phyloP scores from a whole-genome alignment of 495 filamentous ascomycete genomes.

The Xylaria palmicola region DNA sequence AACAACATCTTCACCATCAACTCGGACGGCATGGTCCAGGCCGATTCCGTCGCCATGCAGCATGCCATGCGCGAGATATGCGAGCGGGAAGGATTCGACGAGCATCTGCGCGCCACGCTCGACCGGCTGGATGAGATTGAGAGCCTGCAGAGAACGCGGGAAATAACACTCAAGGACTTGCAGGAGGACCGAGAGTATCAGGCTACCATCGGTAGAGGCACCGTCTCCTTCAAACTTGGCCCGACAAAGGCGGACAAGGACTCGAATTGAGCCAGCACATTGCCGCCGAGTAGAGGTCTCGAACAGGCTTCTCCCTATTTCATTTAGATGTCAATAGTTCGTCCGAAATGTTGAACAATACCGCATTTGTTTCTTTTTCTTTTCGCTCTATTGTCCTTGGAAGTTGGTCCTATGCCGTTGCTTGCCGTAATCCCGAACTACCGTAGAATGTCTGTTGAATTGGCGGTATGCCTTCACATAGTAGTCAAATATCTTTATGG shows the following conservation, averaged over 20 bases:
- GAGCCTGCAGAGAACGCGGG: constrained; percentile 80
- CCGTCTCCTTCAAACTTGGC: constrained; percentile 14
- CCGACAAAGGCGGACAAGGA: not conserved
- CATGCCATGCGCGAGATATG: constrained; percentile 82
- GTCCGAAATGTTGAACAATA: not conserved
- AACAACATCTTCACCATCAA: constrained; percentile 94
- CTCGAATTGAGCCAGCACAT: not conserved
- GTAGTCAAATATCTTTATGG: too few relatives aligned
- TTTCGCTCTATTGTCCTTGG: too few relatives aligned
- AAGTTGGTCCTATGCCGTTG: too few relatives aligned
- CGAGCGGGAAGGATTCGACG: constrained; percentile 63
- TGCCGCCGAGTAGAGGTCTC: not conserved
- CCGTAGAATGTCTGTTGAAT: too few relatives aligned
- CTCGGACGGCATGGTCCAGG: constrained; percentile 77
- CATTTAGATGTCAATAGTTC: not conserved
- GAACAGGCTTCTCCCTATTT: not conserved
- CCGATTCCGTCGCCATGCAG: constrained; percentile 92
- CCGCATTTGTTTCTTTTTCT: too few relatives aligned
- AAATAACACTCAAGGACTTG: constrained; percentile 78
- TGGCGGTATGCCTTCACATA: too few relatives aligned
- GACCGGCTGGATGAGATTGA: constrained; percentile 83
- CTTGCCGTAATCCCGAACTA: too few relatives aligned
- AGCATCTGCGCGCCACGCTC: constrained; percentile 75
- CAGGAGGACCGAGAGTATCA: constrained; percentile 73
- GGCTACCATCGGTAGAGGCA: constrained; percentile 37